A percentile compares a stretch with the other conserved stretches of the same genome.
These are phyloP conservation scores for Stropharia rugosoannulata DNA, from an alignment of 768 basidiomycete genomes.

Conservation along the genomic window DNA sequence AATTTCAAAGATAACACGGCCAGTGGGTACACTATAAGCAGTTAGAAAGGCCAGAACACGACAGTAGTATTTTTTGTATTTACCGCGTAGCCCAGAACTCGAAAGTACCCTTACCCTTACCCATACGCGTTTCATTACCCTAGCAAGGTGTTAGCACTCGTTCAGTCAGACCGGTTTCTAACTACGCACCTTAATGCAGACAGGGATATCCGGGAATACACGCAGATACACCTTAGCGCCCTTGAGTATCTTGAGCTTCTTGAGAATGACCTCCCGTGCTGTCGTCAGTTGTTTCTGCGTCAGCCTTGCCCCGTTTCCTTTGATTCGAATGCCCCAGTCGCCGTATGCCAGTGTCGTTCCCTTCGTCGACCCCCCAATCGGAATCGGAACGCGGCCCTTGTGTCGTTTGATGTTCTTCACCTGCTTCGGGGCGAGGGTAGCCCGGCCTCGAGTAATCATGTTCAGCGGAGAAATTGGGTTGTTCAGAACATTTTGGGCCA, in stretches of 20 bases:
- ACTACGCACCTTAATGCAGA: conserved; percentile 84
- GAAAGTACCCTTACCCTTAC: conserved; percentile 97
- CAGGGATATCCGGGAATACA: conserved; percentile 95
- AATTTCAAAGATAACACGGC: conserved; percentile 92
- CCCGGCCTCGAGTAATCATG: conserved; percentile 45
- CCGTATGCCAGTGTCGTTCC: conserved; percentile 93
- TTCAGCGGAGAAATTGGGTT: conserved; percentile 31
- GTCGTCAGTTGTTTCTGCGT: conserved; percentile 89
- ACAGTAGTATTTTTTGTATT: conserved; percentile 17
- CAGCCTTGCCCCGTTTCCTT: conserved; percentile 76
- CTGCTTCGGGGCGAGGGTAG: conserved; percentile 78
- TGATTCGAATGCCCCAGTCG: conserved; percentile 89
- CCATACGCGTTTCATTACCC: conserved; percentile 99
- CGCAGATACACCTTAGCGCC: conserved; percentile 84
- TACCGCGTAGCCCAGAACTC: conserved; percentile 97
- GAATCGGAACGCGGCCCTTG: conserved; percentile 86
- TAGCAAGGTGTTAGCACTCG: conserved; percentile 22
- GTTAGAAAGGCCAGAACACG: background rate
- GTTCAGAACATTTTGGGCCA: conserved; percentile 18
- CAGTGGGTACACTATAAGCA: conserved; percentile 70
- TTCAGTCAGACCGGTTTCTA: background rate
- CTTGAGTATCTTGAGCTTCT: conserved; percentile 88
- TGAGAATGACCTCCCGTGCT: conserved; percentile 84
- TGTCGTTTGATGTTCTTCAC: conserved; percentile 87
- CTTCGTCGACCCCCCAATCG: conserved; percentile 86